These are phyloP conservation scores for Chaetomium globosum DNA, from an alignment of 2,329 filamentous ascomycete species.

Conservation along the genomic window DNA sequence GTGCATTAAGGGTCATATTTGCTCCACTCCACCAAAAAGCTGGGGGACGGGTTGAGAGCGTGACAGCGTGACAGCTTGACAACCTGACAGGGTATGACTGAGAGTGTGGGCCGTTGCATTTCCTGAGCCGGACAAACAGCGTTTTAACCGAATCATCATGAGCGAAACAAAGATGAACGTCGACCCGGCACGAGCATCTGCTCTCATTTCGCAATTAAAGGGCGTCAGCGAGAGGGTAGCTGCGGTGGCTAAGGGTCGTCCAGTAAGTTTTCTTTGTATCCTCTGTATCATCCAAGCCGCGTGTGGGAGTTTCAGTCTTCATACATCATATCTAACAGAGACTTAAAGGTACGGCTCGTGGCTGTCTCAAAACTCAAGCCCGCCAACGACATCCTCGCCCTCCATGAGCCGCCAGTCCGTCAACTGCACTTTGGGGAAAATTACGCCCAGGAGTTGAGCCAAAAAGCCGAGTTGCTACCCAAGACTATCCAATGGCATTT, in stretches of 20 bases:
- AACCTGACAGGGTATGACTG: background rate
- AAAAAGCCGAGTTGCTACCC: slow-evolving; percentile 82
- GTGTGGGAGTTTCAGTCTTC: background rate
- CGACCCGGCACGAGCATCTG: slow-evolving; percentile 62
- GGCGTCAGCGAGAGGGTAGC: slow-evolving; percentile 62
- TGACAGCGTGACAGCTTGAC: background rate
- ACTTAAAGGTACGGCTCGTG: slow-evolving; percentile 75
- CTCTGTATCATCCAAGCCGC: background rate
- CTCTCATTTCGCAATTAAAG: slow-evolving; percentile 64
- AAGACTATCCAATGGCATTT: slow-evolving; percentile 87
- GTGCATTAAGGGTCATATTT: background rate
- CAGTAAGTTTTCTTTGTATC: slow-evolving; percentile 48
- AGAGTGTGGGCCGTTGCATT: background rate
- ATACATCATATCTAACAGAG: slow-evolving; percentile 13
- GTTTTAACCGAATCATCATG: slow-evolving; percentile 42
- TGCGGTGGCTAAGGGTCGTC: slow-evolving; percentile 55
- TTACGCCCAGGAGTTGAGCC: slow-evolving; percentile 84
- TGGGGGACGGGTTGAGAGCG: background rate
- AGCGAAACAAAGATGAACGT: slow-evolving; percentile 61
- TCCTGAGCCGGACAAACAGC: background rate
- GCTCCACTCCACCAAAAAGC: background rate
- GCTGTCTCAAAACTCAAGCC: slow-evolving; percentile 97
- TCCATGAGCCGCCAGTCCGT: slow-evolving; percentile 63
- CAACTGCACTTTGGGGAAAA: slow-evolving; percentile 94
- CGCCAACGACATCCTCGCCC: slow-evolving; percentile 82